Evolutionary conservation across 305 asterid species (phyloP).

Genomic region (Fraxinus velutina): DNA sequence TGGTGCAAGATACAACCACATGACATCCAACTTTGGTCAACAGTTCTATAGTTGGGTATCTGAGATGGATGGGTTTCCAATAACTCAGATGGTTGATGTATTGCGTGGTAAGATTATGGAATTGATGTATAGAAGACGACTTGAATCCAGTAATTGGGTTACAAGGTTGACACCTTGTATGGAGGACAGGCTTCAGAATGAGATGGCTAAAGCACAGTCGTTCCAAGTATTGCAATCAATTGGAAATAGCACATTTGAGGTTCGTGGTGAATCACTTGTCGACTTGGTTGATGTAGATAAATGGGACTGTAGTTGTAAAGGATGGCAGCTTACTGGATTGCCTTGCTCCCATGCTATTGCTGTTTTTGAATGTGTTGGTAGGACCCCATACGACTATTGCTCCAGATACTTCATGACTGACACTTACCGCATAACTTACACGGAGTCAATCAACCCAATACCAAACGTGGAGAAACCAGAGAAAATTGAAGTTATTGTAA

Average conservation of each 20-base stretch:
- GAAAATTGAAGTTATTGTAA: constrained; percentile 46
- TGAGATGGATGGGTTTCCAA: constrained; percentile 91
- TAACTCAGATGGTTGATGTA: constrained; percentile 93
- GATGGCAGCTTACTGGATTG: constrained; percentile 81
- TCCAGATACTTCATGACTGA: constrained; percentile 65
- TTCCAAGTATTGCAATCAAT: constrained; percentile 47
- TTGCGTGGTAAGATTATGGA: constrained; percentile 94
- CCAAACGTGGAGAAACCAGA: constrained; percentile 82
- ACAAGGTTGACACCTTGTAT: constrained; percentile 70
- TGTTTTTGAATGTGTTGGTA: constrained; percentile 54
- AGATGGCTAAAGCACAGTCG: constrained; percentile 49
- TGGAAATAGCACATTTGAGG: constrained; percentile 65
- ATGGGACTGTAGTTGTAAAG: constrained; percentile 86
- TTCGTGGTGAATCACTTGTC: constrained; percentile 54
- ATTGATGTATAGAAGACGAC: constrained; percentile 62
- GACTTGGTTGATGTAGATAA: constrained; percentile 69
- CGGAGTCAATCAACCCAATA: constrained; percentile 85
- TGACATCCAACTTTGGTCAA: constrained; percentile 87
- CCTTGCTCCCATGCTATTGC: constrained; percentile 92
- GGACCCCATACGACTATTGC: constrained; percentile 68
- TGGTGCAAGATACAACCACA: constrained; percentile 80
- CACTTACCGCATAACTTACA: constrained; percentile 59
- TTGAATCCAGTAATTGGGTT: constrained; percentile 78
- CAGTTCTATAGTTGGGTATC: constrained; percentile 87
- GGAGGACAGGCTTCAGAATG: constrained; percentile 83